Evolutionary conservation across 2,329 filamentous ascomycete genomes (phyloP), one percentile per base, ranked within the genome.

Genomic region (Alternaria gaisen): DNA sequence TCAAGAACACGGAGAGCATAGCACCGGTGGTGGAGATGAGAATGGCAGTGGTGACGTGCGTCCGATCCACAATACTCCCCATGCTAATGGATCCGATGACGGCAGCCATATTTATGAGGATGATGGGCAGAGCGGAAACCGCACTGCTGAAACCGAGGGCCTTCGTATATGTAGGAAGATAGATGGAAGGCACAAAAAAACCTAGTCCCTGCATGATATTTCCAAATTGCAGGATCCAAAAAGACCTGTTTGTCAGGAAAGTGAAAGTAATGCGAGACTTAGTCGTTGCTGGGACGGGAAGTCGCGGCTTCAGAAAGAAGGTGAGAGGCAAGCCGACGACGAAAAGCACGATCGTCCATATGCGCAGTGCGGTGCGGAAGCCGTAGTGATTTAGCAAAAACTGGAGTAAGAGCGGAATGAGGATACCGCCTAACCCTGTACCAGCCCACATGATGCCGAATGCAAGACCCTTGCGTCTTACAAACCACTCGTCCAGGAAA

Each of bases 401-500:
- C 57, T 82, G 72, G 24, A 84, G 66, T 8, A 80, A 62, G 11
- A 84, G 66, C 0, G 82, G 83, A 61, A 84, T 76, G 12, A 81
- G 62, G 11, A 80, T 75, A 10, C 83, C 83, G 0, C 79, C 79
- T 3, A 81, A 65, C 1, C 82, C 83, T n/a, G 69, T 71, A 6
- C 70, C 72, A 14, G 70, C 70, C 83, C 85, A 88, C 83, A 90
- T 87, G 52, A 88, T 83, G n/a, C 88, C 88, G 67, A 86, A 87
- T 1, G 87, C 87, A 34, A 89, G 75, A 1, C 87, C 86, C 52
- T 87, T 87, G 43, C 83, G 82, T 42, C 78, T 80, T 22, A 86
- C 80, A 71, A 89, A 90, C 86, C 87, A 90, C 71, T 89, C 85
- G 61, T 89, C 85, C 64, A 89, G 79, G 74, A 87, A 88, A 34